Conservation (phyloP, 805 yeast species). For the Ogataea chonburiensis region DNA sequence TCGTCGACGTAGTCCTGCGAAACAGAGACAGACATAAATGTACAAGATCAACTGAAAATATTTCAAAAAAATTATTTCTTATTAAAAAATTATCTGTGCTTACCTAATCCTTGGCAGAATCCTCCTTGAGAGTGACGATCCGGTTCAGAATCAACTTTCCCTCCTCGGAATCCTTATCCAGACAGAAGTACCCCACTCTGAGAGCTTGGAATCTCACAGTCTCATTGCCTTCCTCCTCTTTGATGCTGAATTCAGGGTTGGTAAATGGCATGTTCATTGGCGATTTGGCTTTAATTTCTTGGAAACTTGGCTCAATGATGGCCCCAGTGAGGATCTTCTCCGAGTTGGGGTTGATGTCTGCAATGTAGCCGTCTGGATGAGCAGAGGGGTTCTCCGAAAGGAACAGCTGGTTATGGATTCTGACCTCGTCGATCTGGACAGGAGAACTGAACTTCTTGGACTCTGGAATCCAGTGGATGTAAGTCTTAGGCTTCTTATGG, state of each 20-base stretch:
- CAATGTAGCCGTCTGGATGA: slow-evolving; percentile 83
- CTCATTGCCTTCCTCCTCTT: slow-evolving; percentile 70
- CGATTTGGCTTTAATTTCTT: slow-evolving; percentile 61
- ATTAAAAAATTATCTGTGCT: slow-evolving; percentile 5
- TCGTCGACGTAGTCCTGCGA: slow-evolving; percentile 72
- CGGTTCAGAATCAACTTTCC: slow-evolving; percentile 78
- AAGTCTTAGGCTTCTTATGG: slow-evolving; percentile 86
- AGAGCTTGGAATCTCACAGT: slow-evolving; percentile 97
- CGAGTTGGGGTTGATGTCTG: slow-evolving; percentile 77
- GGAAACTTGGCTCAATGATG: slow-evolving; percentile 75
- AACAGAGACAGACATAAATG: slow-evolving; percentile 41
- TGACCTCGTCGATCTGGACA: slow-evolving; percentile 65
- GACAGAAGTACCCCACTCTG: slow-evolving; percentile 92
- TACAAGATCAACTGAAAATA: slow-evolving; percentile 17
- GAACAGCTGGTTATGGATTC: slow-evolving; percentile 86
- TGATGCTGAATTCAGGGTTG: slow-evolving; percentile 64
- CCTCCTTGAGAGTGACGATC: slow-evolving; percentile 91
- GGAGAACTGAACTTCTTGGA: slow-evolving; percentile 61
- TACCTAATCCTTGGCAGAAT: slow-evolving; percentile 44
- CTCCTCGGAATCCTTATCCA: slow-evolving; percentile 74
- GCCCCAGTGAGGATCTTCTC: slow-evolving; percentile 67
- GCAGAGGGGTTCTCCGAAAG: slow-evolving; percentile 87
- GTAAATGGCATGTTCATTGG: slow-evolving; percentile 69
- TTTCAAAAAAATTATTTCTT: slow-evolving; percentile 6
- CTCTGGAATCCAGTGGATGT: slow-evolving; percentile 93